phyloP scores from a whole-genome alignment of 768 basidiomycete species.

The Tylopilus felleus region DNA sequence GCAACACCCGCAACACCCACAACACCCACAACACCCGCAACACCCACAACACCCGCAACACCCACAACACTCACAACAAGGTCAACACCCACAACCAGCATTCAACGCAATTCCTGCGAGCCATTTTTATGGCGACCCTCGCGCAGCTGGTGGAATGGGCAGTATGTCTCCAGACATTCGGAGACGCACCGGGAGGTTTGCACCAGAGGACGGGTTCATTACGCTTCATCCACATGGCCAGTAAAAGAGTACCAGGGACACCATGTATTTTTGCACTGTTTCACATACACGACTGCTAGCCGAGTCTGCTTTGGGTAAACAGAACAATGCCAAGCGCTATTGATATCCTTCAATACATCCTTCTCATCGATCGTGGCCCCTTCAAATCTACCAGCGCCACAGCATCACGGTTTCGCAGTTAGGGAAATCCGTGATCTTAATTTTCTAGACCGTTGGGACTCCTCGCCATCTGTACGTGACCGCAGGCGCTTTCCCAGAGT shows the following conservation, averaged over 20 bases:
- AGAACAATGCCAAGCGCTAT: not conserved
- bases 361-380: not conserved
- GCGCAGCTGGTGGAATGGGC: conserved; percentile 32
- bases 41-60: conserved; percentile 29
- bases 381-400: not conserved
- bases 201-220: conserved; percentile 33
- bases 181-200: conserved; percentile 29
- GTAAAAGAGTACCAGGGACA: conserved; percentile 7
- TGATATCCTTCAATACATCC: not conserved
- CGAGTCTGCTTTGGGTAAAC: not conserved
- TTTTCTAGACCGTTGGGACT: conserved; percentile 13
- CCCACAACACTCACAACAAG: no score
- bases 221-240: conserved; percentile 26
- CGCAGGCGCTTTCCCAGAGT: conserved; percentile 19
- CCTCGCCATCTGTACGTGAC: conserved; percentile 13
- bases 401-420: not conserved
- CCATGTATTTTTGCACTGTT: conserved; percentile 6
- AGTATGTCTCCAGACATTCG: conserved; percentile 36
- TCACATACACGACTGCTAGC: not conserved
- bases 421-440: conserved; percentile 5
- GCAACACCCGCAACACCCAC: conserved; percentile 19
- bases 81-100: no score
- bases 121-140: conserved; percentile 41
- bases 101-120: conserved; percentile 36
- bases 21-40: conserved; percentile 16